These are phyloP conservation scores for Stenogyne calaminthoides DNA, from an alignment of 305 asterid species.

Conservation along the genomic window DNA sequence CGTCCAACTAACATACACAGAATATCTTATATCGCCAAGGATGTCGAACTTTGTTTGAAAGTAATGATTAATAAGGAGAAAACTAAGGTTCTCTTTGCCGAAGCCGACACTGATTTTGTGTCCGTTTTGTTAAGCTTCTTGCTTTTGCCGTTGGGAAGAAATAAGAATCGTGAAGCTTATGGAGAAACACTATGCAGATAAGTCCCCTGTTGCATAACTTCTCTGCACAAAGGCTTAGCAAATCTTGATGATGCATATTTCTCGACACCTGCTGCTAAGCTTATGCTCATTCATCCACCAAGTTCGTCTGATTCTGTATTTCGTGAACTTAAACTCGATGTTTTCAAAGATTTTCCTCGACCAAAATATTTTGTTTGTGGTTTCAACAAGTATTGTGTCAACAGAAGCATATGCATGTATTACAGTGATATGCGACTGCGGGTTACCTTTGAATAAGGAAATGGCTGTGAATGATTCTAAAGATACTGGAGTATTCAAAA, in stretches of 20 bases:
- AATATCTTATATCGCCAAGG: too few relatives aligned
- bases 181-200: slow-evolving; percentile 17
- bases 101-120: too few relatives aligned
- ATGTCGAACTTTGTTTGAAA: too few relatives aligned
- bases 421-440: neutral
- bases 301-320: slow-evolving; percentile 13
- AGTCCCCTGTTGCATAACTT: slow-evolving; percentile 29
- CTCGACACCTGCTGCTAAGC: slow-evolving; percentile 16
- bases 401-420: neutral
- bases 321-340: slow-evolving; percentile 16
- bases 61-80: too few relatives aligned
- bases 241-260: slow-evolving; percentile 23
- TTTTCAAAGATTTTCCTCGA: slow-evolving; percentile 13
- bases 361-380: neutral
- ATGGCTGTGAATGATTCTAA: neutral
- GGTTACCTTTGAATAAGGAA: neutral
- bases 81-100: too few relatives aligned
- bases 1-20: too few relatives aligned
- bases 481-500: neutral
- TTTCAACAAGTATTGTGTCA: neutral
- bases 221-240: slow-evolving; percentile 20
- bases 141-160: slow-evolving; percentile 37
- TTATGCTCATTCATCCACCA: slow-evolving; percentile 30
- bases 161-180: slow-evolving; percentile 20
- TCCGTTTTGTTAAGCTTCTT: slow-evolving; percentile 31